Evolutionary conservation across 768 basidiomycete species (phyloP).

Genomic region (Rhizopogon sp.): DNA sequence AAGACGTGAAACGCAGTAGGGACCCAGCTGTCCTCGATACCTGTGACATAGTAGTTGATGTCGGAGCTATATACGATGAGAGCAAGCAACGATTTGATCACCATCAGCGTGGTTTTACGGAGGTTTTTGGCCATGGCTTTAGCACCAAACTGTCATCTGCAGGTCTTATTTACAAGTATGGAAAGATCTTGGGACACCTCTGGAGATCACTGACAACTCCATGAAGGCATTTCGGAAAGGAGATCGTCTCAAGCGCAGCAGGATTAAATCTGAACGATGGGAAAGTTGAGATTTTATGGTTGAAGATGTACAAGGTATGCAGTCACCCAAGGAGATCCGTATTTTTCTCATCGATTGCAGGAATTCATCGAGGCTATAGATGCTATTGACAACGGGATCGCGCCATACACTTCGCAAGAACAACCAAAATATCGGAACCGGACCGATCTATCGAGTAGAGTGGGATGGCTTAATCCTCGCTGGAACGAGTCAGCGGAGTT

Average conservation of each 20-base stretch:
- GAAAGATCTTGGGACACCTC: constrained; percentile 2
- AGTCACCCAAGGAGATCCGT: neutral
- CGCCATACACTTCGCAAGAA: constrained; percentile 66
- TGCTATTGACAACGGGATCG: constrained; percentile 92
- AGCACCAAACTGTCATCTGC: constrained; percentile 88
- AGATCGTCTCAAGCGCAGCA: constrained; percentile 67
- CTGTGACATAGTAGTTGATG: constrained; percentile 95
- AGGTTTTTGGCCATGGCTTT: constrained; percentile 86
- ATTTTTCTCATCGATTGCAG: constrained; percentile 29
- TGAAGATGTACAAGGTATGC: constrained; percentile 81
- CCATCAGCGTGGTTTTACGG: constrained; percentile 89
- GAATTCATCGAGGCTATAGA: constrained; percentile 95
- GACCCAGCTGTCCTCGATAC: constrained; percentile 66
- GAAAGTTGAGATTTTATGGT: constrained; percentile 72
- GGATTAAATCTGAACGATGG: constrained; percentile 48
- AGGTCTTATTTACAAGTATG: constrained; percentile 93
- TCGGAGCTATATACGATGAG: constrained; percentile 89
- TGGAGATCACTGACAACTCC: neutral
- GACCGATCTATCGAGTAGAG: constrained; percentile 83
- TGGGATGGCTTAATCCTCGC: constrained; percentile 79
- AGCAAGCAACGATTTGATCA: constrained; percentile 83
- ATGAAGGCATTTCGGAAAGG: constrained; percentile 79
- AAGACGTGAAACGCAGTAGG: constrained; percentile 67
- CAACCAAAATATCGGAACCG: constrained; percentile 67
- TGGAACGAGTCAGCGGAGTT: constrained; percentile 84